Evolutionary conservation across 305 asterid genomes (phyloP).

Genomic region (Fraxinus latifolia): DNA sequence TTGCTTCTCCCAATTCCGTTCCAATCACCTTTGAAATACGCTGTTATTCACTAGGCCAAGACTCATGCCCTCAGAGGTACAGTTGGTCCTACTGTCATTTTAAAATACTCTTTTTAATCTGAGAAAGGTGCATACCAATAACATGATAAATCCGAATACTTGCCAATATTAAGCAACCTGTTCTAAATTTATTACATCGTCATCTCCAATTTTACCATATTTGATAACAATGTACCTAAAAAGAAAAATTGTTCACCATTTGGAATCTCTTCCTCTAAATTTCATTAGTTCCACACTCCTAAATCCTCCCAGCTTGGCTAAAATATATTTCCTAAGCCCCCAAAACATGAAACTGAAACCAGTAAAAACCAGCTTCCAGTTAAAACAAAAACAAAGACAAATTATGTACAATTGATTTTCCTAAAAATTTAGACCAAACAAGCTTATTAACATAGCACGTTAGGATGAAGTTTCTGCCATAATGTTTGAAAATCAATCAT

Average conservation of each 20-base stretch:
- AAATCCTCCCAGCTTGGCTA: neutral
- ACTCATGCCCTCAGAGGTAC: neutral
- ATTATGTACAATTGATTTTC: neutral
- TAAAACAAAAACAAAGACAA: neutral
- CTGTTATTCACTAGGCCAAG: neutral
- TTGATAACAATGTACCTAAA: constrained; percentile 4
- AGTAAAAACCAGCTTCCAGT: neutral
- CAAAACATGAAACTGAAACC: constrained; percentile 7
- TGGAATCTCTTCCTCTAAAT: neutral
- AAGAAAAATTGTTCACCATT: neutral
- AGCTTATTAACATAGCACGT: neutral
- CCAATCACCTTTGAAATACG: neutral
- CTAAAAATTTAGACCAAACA: constrained; percentile 5
- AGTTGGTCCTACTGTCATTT: neutral
- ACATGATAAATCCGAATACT: neutral
- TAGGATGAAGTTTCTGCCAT: neutral
- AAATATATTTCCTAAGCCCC: constrained; percentile 2
- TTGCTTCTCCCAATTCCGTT: neutral
- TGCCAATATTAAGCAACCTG: constrained; percentile 8
- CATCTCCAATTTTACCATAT: constrained; percentile 9
- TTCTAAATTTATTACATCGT: constrained; percentile 1
- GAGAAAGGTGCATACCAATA: neutral
- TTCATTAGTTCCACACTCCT: neutral
- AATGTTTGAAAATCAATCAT: neutral
- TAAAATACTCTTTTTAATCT: neutral